Base-by-base conservation (phyloP, 2,329 filamentous ascomycete species). In the Fusarium penzigii region DNA sequence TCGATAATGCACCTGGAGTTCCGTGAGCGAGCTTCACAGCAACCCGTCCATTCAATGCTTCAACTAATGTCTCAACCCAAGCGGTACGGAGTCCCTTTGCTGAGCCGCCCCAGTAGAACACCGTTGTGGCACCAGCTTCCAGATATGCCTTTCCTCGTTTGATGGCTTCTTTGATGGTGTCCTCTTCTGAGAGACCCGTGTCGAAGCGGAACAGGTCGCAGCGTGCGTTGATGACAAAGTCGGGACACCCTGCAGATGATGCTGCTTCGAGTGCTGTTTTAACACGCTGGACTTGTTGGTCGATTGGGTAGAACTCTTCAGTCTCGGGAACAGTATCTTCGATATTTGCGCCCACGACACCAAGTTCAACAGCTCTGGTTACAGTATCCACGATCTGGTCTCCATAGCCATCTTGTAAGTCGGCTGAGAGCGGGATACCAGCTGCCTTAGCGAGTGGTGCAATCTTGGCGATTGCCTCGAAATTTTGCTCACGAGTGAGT, bases 371-470 rank as follows among this genome's bases (percentile, higher is more conserved):
- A 1, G 78, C 70, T 2, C 62, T 63, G 6, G 66, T 64, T 3
- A 85, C 70, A 0, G 72, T 77, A 5, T 76, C 72, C 6, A 70
- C 74, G 2, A 83, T 72, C 17, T 64, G 61, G 3, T 74, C 67
- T 2, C 77, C 78, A 55, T 85, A 87, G 0, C 83, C 84, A 59
- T 87, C 83, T 65, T 86, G 82, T 3, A 86, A 64, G 60, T 87
- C 84, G 6, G 78, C 80, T 0, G 78, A 81, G 1, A 87, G 65
- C 0, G 82, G 80, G 2, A 80, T 68, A 6, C 71, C 67, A 38
- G 72, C 67, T 12, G 69, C 59, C 11, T 63, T 63, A 12, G 75
- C 74, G 5, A 79, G 65, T 2, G 70, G 66, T 0, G 76, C 75
- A 50, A 86, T 75, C 11, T 66, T 67, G 5, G 65, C 57, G 36